Evolutionary conservation across 2,329 filamentous ascomycete species (phyloP).

Genomic region (Colletotrichum trifolii): DNA sequence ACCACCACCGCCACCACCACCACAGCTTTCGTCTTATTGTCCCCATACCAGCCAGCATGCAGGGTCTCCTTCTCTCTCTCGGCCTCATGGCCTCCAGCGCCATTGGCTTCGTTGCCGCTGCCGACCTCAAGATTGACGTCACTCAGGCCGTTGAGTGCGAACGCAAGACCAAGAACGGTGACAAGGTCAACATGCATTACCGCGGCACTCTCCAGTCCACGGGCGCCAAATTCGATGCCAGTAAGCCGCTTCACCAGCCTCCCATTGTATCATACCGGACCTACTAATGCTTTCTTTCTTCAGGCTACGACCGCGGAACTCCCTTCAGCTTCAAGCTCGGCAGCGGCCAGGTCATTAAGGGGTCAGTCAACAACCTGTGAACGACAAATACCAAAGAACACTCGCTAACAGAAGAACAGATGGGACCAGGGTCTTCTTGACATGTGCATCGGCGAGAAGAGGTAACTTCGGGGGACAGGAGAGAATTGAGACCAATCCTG

Average conservation of each 20-base stretch:
- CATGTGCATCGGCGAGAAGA: constrained; percentile 97
- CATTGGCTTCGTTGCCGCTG: constrained; percentile 61
- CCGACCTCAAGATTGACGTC: constrained; percentile 81
- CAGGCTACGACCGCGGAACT: constrained; percentile 77
- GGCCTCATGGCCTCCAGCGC: constrained; percentile 64
- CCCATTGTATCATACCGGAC: too few species aligned
- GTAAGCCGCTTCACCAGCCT: constrained; percentile 44
- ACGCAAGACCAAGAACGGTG: constrained; percentile 80
- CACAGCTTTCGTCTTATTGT: constrained; percentile 12
- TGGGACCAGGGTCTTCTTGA: constrained; percentile 92
- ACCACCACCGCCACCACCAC: constrained; percentile 19
- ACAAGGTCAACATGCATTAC: constrained; percentile 90
- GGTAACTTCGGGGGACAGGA: constrained; percentile 49
- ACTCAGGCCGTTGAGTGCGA: constrained; percentile 80
- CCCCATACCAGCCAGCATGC: constrained; percentile 54
- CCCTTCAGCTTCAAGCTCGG: constrained; percentile 87
- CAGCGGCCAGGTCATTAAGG: constrained; percentile 86
- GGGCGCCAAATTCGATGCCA: constrained; percentile 86
- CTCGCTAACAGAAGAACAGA: constrained; percentile 53
- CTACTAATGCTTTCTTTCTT: constrained; percentile 12
- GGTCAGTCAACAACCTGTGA: constrained; percentile 61
- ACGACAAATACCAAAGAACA: background rate
- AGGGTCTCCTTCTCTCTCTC: constrained; percentile 58
- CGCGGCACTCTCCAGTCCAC: constrained; percentile 79
- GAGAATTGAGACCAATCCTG: constrained; percentile 10